A percentile compares a stretch with the other conserved stretches of the same genome.
phyloP scores from a whole-genome alignment of 2,329 filamentous ascomycete genomes.

The Ascochyta lentis region DNA sequence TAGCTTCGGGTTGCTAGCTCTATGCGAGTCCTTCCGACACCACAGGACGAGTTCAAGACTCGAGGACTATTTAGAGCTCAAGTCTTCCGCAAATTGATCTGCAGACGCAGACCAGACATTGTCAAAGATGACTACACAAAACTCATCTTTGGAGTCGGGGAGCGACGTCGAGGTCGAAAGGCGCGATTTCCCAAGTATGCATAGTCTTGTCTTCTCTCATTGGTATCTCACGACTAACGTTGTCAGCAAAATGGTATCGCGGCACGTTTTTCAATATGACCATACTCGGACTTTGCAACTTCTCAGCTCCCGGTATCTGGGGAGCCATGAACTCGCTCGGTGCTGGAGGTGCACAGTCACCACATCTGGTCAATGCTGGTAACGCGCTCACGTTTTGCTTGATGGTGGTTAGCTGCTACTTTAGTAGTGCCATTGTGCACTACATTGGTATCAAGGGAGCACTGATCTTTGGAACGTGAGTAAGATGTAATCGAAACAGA shows the following conservation, averaged over 20 bases:
- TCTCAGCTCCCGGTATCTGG: constrained; percentile 75
- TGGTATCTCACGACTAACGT: constrained; percentile 1
- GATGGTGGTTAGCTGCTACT: constrained; percentile 74
- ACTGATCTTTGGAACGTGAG: constrained; percentile 71
- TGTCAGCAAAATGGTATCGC: constrained; percentile 69
- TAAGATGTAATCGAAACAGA: neutral
- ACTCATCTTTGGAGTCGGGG: constrained; percentile 26
- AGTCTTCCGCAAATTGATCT: neutral
- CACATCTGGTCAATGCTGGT: constrained; percentile 72
- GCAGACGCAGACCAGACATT: neutral
- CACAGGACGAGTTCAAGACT: neutral
- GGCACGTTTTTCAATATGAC: constrained; percentile 76
- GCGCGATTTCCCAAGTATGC: constrained; percentile 36
- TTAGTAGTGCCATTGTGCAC: constrained; percentile 68
- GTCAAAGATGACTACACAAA: constrained; percentile 23
- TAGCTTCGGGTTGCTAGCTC: constrained; percentile 7
- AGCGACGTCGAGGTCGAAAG: constrained; percentile 26
- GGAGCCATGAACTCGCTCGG: constrained; percentile 74
- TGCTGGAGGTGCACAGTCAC: constrained; percentile 69
- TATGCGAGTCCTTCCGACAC: constrained; percentile 2
- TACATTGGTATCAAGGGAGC: constrained; percentile 75
- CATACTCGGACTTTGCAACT: constrained; percentile 73
- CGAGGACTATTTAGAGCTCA: constrained; percentile 6
- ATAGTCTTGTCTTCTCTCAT: neutral
- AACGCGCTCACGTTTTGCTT: constrained; percentile 76